Percentiles rank a stretch among this genome's conserved stretches.
Evolutionary conservation across 1,284 basidiomycete species (phyloP).

Genomic region (Microbotryomycetes sp.): DNA sequence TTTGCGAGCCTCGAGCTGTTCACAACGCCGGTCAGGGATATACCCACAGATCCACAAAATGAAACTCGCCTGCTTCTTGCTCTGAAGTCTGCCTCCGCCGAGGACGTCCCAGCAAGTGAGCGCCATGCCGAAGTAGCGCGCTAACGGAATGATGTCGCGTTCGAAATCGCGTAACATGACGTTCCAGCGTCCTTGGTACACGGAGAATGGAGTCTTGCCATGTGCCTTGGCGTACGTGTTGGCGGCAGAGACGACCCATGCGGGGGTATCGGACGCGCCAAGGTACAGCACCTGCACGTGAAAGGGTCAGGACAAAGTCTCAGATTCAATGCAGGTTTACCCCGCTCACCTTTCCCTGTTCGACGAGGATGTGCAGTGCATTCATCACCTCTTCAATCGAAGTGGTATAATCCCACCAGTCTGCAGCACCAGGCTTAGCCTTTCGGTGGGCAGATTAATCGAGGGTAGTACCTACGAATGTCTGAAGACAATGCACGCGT

Average conservation of each 20-base stretch:
- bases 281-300: not conserved
- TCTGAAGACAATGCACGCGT: not conserved
- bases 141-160: slow-evolving; percentile 58
- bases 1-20: slow-evolving; percentile 44
- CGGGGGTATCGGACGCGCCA: slow-evolving; percentile 45
- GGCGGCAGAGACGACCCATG: slow-evolving; percentile 50
- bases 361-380: slow-evolving; percentile 47
- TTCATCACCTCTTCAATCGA: slow-evolving; percentile 54
- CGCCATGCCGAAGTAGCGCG: slow-evolving; percentile 45
- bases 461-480: not conserved
- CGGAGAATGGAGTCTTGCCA: slow-evolving; percentile 50
- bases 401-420: slow-evolving; percentile 48
- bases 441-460: not conserved
- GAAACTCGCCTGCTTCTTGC: slow-evolving; percentile 16
- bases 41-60: not conserved
- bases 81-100: slow-evolving; percentile 46
- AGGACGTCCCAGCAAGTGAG: slow-evolving; percentile 50
- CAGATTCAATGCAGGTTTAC: not conserved
- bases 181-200: slow-evolving; percentile 55
- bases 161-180: slow-evolving; percentile 50
- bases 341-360: slow-evolving; percentile 44
- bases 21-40: slow-evolving; percentile 16
- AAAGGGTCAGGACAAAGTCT: not conserved
- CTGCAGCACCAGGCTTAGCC: not conserved
- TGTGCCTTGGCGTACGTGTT: slow-evolving; percentile 51